Evolutionary conservation across 2,329 filamentous ascomycete species (phyloP), one percentile per base, ranked within the genome.

Genomic region (Alternaria sp.): DNA sequence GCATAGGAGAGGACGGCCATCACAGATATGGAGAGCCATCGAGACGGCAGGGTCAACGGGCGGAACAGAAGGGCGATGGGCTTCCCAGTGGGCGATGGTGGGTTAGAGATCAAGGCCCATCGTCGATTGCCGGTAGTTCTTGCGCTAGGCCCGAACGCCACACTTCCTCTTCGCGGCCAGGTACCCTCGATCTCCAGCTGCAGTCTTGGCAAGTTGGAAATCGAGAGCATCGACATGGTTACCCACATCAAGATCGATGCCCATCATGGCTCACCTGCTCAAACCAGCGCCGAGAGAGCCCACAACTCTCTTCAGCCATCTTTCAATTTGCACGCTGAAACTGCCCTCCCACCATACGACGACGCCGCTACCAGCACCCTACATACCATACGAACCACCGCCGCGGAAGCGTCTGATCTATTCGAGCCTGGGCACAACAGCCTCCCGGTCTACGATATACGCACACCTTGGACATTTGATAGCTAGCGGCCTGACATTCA

Each of bases 201-300:
- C 11, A 23, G 28, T 56, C 67, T 73, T 66, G 70, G 69, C 67
- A 62, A 50, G 44, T 50, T 59, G 26, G 59, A 52, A 67, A 70
- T 67, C 67, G 61, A 64, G 54, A 26, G 59, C 61, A 65, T 71
- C 66, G 67, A 59, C 58, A 49, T 25, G 59, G 26, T 46, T 57
- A 32, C 46, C 40, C 43, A 45, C 57, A 49, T 63, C 59, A 59
- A 55, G 60, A 68, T 67, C 55, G 49, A 62, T 63, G 25, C 51
- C 53, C 66, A 67, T 50, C 65, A 71, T 72, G 68, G 67, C 61
- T 47, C 45, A 52, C 25, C 44, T 26, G 32, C n/a, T 13, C 51
- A 26, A 50, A 40, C 36, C 36, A 44, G 15, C 32, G 25, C 55
- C 45, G 21, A 30, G 49, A 21, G 40, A 19, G 17, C 46, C 30